Percentiles rank a stretch among this genome's conserved stretches.
These are phyloP conservation scores for Penicillium sp. DNA, from an alignment of 2,329 filamentous ascomycete species.

Conservation along the genomic window DNA sequence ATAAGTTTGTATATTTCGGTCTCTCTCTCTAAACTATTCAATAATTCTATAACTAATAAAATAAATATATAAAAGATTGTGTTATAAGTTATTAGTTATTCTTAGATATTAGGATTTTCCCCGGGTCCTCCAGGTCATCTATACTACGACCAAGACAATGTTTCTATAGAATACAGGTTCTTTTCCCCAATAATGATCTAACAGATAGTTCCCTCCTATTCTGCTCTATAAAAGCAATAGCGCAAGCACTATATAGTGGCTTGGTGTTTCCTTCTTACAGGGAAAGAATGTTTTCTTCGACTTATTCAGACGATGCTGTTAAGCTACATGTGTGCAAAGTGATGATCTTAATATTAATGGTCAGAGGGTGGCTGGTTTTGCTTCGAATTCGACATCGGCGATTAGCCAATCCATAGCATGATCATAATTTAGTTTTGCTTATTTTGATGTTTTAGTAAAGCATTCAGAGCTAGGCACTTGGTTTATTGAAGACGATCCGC, in stretches of 20 bases:
- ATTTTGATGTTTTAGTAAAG: no score
- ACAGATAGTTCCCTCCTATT: not conserved
- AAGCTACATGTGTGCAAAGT: not conserved
- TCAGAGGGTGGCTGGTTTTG: no score
- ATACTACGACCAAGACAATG: not conserved
- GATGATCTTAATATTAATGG: not conserved
- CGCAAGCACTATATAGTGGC: not conserved
- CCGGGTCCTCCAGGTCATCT: not conserved
- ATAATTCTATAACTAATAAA: not conserved
- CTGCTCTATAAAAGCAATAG: constrained; percentile 7
- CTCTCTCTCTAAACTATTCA: not conserved
- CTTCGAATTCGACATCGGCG: no score
- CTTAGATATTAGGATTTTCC: constrained; percentile 1
- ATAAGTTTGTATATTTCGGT: no score
- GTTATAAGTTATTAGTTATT: not conserved
- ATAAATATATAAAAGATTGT: not conserved
- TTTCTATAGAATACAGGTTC: constrained; percentile 7
- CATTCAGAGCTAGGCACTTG: no score
- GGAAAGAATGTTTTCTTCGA: constrained; percentile 8
- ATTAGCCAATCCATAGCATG: no score
- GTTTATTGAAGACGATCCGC: not conserved
- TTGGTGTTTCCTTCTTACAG: not conserved
- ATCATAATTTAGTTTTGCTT: no score
- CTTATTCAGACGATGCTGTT: constrained; percentile 1
- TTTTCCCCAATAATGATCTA: constrained; percentile 11